Conservation (phyloP, 1,284 basidiomycete genomes). For the Ustilago hordei region DNA sequence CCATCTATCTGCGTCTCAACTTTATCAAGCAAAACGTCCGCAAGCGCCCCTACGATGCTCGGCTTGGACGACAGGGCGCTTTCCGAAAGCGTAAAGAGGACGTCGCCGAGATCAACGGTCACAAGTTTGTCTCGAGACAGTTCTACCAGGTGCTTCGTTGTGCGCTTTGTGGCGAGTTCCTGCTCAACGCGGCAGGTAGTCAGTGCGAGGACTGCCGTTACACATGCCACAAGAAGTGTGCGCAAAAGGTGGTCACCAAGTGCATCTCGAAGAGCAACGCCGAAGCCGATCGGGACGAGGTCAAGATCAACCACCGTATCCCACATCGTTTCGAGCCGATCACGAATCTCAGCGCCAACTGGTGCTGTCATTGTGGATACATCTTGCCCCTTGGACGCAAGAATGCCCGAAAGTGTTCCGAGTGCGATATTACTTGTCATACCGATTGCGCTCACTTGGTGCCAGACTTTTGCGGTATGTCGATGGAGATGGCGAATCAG, state of each 20-base stretch:
- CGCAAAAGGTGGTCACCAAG: conserved; percentile 98
- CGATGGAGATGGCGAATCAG: conserved; percentile 98
- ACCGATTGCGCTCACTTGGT: conserved; percentile 98
- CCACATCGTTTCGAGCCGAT: conserved; percentile 98
- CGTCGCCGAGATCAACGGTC: conserved; percentile 99
- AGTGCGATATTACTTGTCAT: conserved; percentile 96
- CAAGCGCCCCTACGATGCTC: conserved; percentile 87
- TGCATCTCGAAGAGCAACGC: conserved; percentile 97
- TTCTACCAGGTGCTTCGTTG: conserved; percentile 97
- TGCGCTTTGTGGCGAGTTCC: conserved; percentile 96
- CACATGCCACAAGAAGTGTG: conserved; percentile 97
- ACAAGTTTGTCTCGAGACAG: conserved; percentile 96
- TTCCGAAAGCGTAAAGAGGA: conserved; percentile 98
- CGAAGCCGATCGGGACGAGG: conserved; percentile 90
- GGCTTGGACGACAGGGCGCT: conserved; percentile 95
- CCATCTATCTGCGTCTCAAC: conserved; percentile 73
- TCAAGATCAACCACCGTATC: conserved; percentile 99
- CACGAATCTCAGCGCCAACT: conserved; percentile 97
- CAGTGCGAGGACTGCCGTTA: conserved; percentile 99
- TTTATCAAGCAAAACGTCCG: conserved; percentile 75
- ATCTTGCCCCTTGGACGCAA: conserved; percentile 97
- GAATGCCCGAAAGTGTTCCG: conserved; percentile 93
- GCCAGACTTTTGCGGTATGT: conserved; percentile 99
- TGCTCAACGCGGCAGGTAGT: conserved; percentile 95
- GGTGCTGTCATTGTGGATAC: conserved; percentile 97